Percentiles rank a stretch among this genome's conserved stretches.
Evolutionary conservation across 176 grass and related monocot genomes (phyloP).

Genomic region (Areca catechu): DNA sequence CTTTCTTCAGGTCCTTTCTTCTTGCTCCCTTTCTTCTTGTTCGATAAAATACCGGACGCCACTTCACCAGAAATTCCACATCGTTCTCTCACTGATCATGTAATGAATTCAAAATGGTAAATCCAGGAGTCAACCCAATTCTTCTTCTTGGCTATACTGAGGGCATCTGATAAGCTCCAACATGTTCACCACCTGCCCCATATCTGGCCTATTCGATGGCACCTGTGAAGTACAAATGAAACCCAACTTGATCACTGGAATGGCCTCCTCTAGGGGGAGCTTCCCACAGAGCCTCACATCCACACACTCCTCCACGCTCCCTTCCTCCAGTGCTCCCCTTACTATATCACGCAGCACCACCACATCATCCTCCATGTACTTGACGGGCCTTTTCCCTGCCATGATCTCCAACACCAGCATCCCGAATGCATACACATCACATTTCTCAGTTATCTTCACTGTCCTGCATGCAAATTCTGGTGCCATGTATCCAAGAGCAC

Average conservation of each 20-base stretch:
- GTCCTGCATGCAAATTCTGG: constrained; percentile 92
- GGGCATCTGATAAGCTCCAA: constrained; percentile 95
- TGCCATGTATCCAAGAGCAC: constrained; percentile 90
- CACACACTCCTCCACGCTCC: constrained; percentile 74
- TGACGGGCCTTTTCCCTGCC: constrained; percentile 77
- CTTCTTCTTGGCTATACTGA: constrained; percentile 69
- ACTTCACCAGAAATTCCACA: constrained; percentile 5
- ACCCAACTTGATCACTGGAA: constrained; percentile 85
- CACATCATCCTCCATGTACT: constrained; percentile 95
- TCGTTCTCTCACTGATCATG: not conserved
- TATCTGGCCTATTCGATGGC: constrained; percentile 89
- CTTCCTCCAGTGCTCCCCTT: constrained; percentile 77
- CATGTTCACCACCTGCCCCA: constrained; percentile 94
- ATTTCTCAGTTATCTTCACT: constrained; percentile 96
- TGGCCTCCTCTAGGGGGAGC: constrained; percentile 76
- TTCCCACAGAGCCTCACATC: constrained; percentile 75
- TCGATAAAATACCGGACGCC: too few species aligned
- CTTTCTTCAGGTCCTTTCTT: not conserved
- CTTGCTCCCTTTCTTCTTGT: too few species aligned
- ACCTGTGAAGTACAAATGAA: constrained; percentile 94
- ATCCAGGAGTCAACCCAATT: constrained; percentile 41
- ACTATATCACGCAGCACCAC: constrained; percentile 84
- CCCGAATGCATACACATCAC: constrained; percentile 88
- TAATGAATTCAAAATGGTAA: constrained; percentile 21
- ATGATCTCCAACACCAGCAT: constrained; percentile 81